Base-by-base conservation (phyloP, 225 moss, liverwort and hornwort species). In the Pseudisothecium myosuroides region DNA sequence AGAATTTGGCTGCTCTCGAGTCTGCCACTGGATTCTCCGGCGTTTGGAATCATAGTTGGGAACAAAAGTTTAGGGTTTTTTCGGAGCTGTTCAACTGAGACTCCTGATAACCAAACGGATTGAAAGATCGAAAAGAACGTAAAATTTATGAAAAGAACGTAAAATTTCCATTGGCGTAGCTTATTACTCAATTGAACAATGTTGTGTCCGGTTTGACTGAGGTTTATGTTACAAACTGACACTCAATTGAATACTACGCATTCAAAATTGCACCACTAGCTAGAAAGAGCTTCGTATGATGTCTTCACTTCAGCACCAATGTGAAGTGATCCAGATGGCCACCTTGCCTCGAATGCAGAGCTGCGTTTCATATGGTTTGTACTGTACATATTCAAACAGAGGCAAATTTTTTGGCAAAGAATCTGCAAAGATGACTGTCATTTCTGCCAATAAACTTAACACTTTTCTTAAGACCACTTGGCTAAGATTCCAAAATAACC, bases 351-450 rank as follows among this genome's bases (percentile, higher is more conserved):
- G 50, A 63, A 83, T 66, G 77, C 79, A 84, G 21, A 47, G 45
- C 29, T 87, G 12, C 45, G 13, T 37, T 78, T 94, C 85, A 96
- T 27, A 94, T 92, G 92, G 95, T 95, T 83, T 94, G 94, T 45
- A 93, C 95, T 93, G 92, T 49, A 17, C 54, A 54, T 54, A 91
- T 89, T 98, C 95, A 84, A 96, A 94, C 61, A 94, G 94, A 80
- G 95, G 95, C 59, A 95, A 87, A 88, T 94, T 96, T 92, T 93
- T 96, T 8, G 92, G 93, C 83, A 96, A 86, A 55, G 92, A 93
- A 86, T 96, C 96, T 41, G 94, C 79, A 96, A 87, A 55, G 91
- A 93, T n/a, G n/a, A 84, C 95, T 98, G 52, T 96, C 93, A 89
- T 93, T 96, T 95, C 11, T 68, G 22, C 21, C n/a, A 96, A 94